Evolutionary conservation across 2,329 filamentous ascomycete genomes (phyloP).

Genomic region (Fusarium siculi): DNA sequence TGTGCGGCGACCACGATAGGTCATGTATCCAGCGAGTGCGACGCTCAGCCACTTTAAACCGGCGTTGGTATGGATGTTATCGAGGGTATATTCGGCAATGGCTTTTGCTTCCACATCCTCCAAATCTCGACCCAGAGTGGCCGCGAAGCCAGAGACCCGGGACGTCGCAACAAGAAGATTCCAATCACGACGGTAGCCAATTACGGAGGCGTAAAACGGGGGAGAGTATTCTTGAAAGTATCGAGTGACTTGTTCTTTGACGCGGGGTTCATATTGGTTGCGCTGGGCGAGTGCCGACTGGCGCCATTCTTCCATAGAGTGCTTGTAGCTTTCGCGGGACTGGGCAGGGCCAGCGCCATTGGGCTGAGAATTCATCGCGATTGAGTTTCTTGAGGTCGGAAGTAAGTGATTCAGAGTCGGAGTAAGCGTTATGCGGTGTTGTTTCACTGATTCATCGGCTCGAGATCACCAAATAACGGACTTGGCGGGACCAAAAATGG

Average conservation of each 20-base stretch:
- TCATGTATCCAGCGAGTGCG: conserved; percentile 43
- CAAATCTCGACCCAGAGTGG: conserved; percentile 46
- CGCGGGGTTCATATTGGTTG: conserved; percentile 45
- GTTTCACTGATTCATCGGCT: background rate
- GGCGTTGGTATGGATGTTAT: conserved; percentile 47
- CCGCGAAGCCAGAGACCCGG: conserved; percentile 44
- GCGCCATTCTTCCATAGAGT: conserved; percentile 48
- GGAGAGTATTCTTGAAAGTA: conserved; percentile 48
- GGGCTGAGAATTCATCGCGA: conserved; percentile 33
- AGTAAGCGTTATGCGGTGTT: background rate
- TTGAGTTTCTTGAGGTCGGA: background rate
- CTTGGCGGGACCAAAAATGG: conserved; percentile 33
- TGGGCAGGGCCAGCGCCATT: conserved; percentile 22
- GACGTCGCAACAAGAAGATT: conserved; percentile 46
- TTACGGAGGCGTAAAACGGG: conserved; percentile 47
- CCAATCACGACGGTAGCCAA: conserved; percentile 43
- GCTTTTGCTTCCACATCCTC: conserved; percentile 52
- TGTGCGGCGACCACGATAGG: conserved; percentile 42
- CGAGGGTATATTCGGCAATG: conserved; percentile 49
- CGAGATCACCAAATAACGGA: conserved; percentile 31
- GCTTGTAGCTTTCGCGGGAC: conserved; percentile 41
- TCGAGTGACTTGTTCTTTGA: conserved; percentile 48
- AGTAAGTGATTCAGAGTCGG: background rate
- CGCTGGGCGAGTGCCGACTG: conserved; percentile 43
- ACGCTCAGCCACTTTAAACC: conserved; percentile 44